A percentile compares a stretch with the other conserved stretches of the same genome.
Evolutionary conservation across 2,329 filamentous ascomycete genomes (phyloP).

Genomic region (Monilinia fructigena): DNA sequence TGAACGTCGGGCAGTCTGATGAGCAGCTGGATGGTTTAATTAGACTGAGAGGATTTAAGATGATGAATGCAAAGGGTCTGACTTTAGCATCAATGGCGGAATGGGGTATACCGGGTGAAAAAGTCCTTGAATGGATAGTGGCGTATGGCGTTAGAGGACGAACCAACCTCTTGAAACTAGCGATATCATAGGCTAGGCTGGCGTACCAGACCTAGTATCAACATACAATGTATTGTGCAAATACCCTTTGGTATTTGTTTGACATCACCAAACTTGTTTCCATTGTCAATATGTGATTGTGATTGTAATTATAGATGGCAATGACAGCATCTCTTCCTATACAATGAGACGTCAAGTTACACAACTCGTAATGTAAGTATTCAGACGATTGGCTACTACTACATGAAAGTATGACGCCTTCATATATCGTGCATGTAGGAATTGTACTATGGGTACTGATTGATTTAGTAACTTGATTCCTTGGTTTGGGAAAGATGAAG

Average conservation of each 20-base stretch:
- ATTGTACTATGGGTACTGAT: no score
- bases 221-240: constrained; percentile 3
- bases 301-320: no score
- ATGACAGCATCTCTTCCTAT: no score
- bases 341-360: no score
- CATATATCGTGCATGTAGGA: no score
- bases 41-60: constrained; percentile 27
- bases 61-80: constrained; percentile 22
- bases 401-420: no score
- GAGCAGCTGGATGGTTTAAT: constrained; percentile 36
- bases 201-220: constrained; percentile 14
- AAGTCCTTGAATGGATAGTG: constrained; percentile 35
- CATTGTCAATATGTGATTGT: background rate
- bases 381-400: no score
- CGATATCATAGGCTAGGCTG: background rate
- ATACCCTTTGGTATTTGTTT: background rate
- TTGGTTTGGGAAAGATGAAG: no score
- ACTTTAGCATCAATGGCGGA: constrained; percentile 25
- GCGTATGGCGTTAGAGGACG: constrained; percentile 35
- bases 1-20: constrained; percentile 35
- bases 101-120: constrained; percentile 30
- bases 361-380: no score
- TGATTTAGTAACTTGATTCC: no score
- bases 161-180: constrained; percentile 16
- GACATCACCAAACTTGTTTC: background rate